Base-by-base conservation (phyloP, 164 flowering plant species). In the Annona cherimola region DNA sequence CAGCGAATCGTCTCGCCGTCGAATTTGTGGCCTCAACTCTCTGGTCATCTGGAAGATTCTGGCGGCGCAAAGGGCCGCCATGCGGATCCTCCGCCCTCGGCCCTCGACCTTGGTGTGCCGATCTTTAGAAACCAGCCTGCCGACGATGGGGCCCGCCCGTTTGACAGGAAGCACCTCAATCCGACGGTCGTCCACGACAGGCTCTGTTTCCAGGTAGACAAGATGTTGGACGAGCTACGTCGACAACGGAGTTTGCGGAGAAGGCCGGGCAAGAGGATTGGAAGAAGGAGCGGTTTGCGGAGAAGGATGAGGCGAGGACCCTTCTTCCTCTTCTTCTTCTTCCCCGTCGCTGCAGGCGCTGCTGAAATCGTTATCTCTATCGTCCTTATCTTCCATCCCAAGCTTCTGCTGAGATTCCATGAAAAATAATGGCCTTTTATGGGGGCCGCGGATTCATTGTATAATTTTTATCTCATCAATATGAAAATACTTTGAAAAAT, bases 41-140 rank as follows among this genome's bases (percentile, higher is more conserved):
- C 88, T 75, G 12, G 92, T 88, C n/a, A 90, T 75, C 75, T 90
- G 96, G 73, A 90, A 90, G 73, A 90, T 84, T 42, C 93, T 74
- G 2, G 91, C 93, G 12, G 96, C 93, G 63, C 96, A 90, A 0
- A 91, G 85, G 63, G 93, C 90, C 2, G 93, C 90, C 87, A 90
- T 87, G 19, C 93, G 87, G 69, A 88, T 85, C 75, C 96, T 80
- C 72, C 93, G 76, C 4, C 93, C 96, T 1, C 96, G 79, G 0
- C 95, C 95, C 68, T 90, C 92, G 1, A 90, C 94, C 70, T 88
- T 88, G 4, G 90, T 87, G 77, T 88, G 92, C 3, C 92, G 78
- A 78, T 89, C 90, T 67, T 89, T 85, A 7, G 87, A 85, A 0
- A 87, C 86, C 2, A 83, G 63, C 66, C 90, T 74, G 64, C 74